A percentile compares a stretch with the other conserved stretches of the same genome.
Evolutionary conservation across 2,329 filamentous ascomycete genomes (phyloP).

Genomic region (Cordyceps tenuipes): DNA sequence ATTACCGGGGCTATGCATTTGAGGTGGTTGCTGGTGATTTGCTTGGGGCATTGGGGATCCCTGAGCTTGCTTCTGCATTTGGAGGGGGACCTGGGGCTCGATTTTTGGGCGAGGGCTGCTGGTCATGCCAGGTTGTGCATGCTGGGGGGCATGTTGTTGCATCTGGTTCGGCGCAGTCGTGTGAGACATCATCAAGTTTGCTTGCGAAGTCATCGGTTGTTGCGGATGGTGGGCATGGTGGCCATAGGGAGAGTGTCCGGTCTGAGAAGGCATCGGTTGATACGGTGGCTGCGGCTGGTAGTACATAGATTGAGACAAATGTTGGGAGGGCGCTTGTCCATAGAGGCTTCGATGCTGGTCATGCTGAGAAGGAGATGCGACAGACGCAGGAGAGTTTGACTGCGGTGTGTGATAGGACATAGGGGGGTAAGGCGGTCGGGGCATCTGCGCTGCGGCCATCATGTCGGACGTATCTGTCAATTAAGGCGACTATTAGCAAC

Average conservation of each 20-base stretch:
- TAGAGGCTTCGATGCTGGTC: slow-evolving; percentile 88
- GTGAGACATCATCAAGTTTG: slow-evolving; percentile 60
- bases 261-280: slow-evolving; percentile 58
- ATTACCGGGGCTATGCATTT: slow-evolving; percentile 31
- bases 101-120: slow-evolving; percentile 57
- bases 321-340: slow-evolving; percentile 66
- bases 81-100: slow-evolving; percentile 52
- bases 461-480: slow-evolving; percentile 51
- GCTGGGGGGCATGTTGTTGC: slow-evolving; percentile 49
- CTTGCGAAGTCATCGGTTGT: slow-evolving; percentile 55
- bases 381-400: slow-evolving; percentile 88
- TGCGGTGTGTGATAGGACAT: slow-evolving; percentile 90
- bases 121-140: slow-evolving; percentile 47
- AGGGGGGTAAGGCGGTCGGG: slow-evolving; percentile 74
- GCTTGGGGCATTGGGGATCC: slow-evolving; percentile 23
- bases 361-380: slow-evolving; percentile 80
- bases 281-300: slow-evolving; percentile 54
- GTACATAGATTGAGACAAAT: slow-evolving; percentile 78
- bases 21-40: slow-evolving; percentile 30
- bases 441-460: slow-evolving; percentile 60
- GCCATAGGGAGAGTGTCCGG: slow-evolving; percentile 50
- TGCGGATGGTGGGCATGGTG: slow-evolving; percentile 45
- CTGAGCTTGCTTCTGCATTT: slow-evolving; percentile 43
- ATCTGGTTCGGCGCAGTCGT: slow-evolving; percentile 46
- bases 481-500: slow-evolving; percentile 3